Evolutionary conservation across 305 asterid genomes (phyloP).

Genomic region (Fraxinus albicans): DNA sequence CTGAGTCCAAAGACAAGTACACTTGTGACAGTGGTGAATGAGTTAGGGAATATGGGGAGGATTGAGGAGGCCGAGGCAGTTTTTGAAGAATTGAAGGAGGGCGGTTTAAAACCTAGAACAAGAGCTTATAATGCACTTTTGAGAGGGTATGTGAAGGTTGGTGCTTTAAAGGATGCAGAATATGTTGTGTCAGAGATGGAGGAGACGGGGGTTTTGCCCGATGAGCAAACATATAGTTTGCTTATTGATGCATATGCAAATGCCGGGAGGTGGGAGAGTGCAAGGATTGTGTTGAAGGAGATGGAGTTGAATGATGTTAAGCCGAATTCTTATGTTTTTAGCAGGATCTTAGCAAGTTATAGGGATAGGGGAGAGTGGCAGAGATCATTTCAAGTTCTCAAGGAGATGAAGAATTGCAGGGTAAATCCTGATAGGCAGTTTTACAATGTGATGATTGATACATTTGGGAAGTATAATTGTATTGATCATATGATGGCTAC

Average conservation of each 20-base stretch:
- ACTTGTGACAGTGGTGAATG: conserved; percentile 54
- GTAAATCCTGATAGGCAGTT: conserved; percentile 74
- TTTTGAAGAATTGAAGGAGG: conserved; percentile 89
- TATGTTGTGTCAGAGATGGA: conserved; percentile 82
- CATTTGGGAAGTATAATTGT: conserved; percentile 86
- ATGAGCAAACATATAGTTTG: conserved; percentile 78
- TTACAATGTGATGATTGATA: conserved; percentile 88
- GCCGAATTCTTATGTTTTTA: conserved; percentile 71
- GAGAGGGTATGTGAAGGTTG: conserved; percentile 79
- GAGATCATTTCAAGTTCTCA: conserved; percentile 84
- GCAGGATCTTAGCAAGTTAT: conserved; percentile 75
- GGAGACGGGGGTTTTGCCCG: conserved; percentile 68
- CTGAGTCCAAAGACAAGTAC: conserved; percentile 71
- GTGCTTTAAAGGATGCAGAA: conserved; percentile 82
- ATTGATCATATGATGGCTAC: conserved; percentile 85
- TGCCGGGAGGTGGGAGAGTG: conserved; percentile 98
- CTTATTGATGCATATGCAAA: conserved; percentile 94
- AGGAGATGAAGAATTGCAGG: conserved; percentile 86
- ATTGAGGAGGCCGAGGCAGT: conserved; percentile 89
- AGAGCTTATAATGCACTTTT: conserved; percentile 87
- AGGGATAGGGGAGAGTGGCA: conserved; percentile 98
- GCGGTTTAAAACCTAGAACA: conserved; percentile 75
- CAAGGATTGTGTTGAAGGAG: conserved; percentile 79
- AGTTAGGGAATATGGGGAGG: conserved; percentile 76
- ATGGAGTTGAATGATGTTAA: conserved; percentile 73